These are phyloP conservation scores for Coniella lustricola DNA, from an alignment of 2,329 filamentous ascomycete species.

Conservation along the genomic window DNA sequence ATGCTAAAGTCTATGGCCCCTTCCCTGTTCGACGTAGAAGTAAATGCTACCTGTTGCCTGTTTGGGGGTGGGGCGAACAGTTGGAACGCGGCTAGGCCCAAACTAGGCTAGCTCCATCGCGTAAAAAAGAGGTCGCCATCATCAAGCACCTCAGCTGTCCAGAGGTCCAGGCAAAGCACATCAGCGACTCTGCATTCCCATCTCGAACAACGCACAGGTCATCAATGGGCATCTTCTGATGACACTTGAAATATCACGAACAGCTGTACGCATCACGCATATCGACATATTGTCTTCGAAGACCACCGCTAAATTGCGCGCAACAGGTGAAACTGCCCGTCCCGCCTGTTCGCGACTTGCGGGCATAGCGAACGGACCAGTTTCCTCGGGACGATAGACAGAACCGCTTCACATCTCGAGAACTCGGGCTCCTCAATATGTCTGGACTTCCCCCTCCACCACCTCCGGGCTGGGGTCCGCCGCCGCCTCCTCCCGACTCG, in stretches of 20 bases:
- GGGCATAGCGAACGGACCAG: conserved; percentile 13
- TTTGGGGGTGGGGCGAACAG: neutral
- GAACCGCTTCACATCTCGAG: neutral
- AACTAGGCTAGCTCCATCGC: neutral
- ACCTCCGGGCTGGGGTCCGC: conserved; percentile 50
- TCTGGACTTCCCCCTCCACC: conserved; percentile 47
- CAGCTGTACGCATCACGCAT: conserved; percentile 9
- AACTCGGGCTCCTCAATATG: conserved; percentile 30
- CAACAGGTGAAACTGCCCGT: conserved; percentile 14
- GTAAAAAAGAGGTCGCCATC: conserved; percentile 5
- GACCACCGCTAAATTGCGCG: conserved; percentile 11
- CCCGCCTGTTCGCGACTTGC: conserved; percentile 14
- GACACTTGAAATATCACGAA: neutral
- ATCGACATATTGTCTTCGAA: neutral
- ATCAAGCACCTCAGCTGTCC: conserved; percentile 1
- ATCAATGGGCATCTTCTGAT: conserved; percentile 3
- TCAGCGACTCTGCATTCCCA: neutral
- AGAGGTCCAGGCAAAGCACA: neutral
- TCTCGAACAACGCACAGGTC: conserved; percentile 2
- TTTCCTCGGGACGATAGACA: conserved; percentile 6
- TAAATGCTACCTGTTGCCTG: neutral
- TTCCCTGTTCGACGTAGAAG: too few relatives aligned
- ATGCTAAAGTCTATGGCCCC: too few relatives aligned
- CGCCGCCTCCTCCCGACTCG: conserved; percentile 44
- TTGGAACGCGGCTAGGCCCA: neutral